Base-by-base conservation (phyloP, 441 rosid genomes). In the Populus hybrid region DNA sequence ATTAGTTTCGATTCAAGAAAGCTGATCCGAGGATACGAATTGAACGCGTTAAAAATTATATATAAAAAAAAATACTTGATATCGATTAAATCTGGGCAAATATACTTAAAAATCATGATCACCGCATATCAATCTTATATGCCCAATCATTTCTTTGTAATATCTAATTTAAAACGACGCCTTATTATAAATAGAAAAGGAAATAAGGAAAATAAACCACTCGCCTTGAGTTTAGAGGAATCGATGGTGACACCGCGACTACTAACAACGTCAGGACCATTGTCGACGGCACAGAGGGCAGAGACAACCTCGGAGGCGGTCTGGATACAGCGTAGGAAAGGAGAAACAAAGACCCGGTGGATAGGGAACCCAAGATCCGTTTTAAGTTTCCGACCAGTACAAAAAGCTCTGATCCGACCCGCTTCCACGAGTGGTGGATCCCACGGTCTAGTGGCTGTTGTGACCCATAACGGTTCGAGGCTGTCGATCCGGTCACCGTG, bases 401-500 rank as follows among this genome's bases (percentile, higher is more conserved):
- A 53, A 78, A 89, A 92, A 2, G 98, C 97, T 29, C 93, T 84
- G 33, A 79, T 36, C 50, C 74, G 74, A 26, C 97, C 98, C 3
- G 73, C 84, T 1, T 90, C 80, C 1, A 82, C 42, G 1, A 93
- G 83, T 6, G 94, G 98, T 1, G 99, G 98, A 76, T 93, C 98
- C 98, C 98, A 95, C 0, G 94, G 98, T 76, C 91, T 81, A 1
- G 78, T 76, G 3, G 98, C 97, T 1, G 87, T 86, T 35, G 77
- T 35, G 6, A 77, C 80, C 99, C 99, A 93, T 7, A 72, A 69
- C 12, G 89, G 91, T 10, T 90, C 93, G 79, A 85, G 79, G 77
- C 85, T 85, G 82, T 95, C 98, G 74, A 89, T 76, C 29, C 99
- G 94, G 76, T 95, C 94, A 23, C 98, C 97, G 83, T 95, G 99